Evolutionary conservation across 345 rosid species (phyloP), one percentile per base, ranked within the genome.

Genomic region (Salix caprea): DNA sequence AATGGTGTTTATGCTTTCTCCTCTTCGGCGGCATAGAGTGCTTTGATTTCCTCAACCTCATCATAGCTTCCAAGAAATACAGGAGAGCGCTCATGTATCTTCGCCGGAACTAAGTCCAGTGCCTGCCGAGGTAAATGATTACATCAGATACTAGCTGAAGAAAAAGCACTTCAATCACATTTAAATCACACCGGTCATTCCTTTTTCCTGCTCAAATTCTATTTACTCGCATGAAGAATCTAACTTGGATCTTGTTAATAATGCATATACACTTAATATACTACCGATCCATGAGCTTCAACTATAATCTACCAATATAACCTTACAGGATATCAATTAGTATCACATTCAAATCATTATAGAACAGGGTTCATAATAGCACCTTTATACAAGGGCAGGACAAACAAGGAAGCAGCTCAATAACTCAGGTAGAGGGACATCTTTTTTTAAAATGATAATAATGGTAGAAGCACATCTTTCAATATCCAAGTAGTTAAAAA

Each of bases 51-150:
- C 79, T 96, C 98, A 39, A 96, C 91, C 69, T 96, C 99, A 2
- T 96, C 97, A 24, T 85, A 89, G 90, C 98, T 96, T 77, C 99
- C 97, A 3, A 96, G 91, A 85, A 96, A 96, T 83, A 96, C 86
- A 0, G 99, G 98, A 74, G 95, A 92, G 15, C 98, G 86, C 74
- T 93, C 95, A 26, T 96, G 99, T 68, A 96, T 92, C 71, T 90
- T 89, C 82, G 77, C 66, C 0, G 98, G 97, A 69, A 85, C 86
- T 81, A 93, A 74, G 79, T 96, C 99, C 36, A 96, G 92, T 11
- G 97, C 97, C 98, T 93, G 87, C 83, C 84, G 69, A 85, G 54
- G 69, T 32, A 67, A 34, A 50, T 19, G 44, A 30, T 19, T 32
- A 52, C 39, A 62, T 16, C 23, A 5, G 3, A 58, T 4, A 36